These are phyloP conservation scores for Leucocoprinus birnbaumii DNA, from an alignment of 768 basidiomycete genomes.

Conservation along the genomic window DNA sequence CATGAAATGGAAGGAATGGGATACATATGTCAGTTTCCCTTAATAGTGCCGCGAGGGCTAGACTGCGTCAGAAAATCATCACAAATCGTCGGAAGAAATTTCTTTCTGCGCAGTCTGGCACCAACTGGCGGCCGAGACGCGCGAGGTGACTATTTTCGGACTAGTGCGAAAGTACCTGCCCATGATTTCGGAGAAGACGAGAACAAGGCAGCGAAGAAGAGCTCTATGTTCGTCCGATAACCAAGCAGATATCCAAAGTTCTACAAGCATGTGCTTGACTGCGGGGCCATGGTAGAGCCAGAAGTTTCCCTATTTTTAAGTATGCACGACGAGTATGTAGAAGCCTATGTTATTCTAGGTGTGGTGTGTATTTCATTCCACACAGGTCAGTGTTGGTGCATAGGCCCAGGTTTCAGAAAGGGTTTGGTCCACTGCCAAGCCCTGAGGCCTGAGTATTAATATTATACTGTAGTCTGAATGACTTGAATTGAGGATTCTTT, in stretches of 20 bases:
- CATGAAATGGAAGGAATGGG: background rate
- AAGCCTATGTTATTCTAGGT: background rate
- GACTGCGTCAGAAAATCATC: no score
- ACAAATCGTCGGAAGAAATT: no score
- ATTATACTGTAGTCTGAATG: background rate
- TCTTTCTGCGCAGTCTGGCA: no score
- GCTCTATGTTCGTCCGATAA: constrained; percentile 4
- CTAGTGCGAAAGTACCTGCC: background rate
- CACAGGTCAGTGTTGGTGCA: background rate
- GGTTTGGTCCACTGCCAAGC: no score
- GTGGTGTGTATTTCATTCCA: constrained; percentile 2
- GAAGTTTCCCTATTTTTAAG: constrained; percentile 3
- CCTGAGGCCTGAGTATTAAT: background rate
- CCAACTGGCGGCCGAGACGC: background rate
- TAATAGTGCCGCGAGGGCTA: no score
- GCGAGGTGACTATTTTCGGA: constrained; percentile 3
- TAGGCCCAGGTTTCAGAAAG: background rate
- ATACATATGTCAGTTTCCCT: background rate
- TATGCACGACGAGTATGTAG: background rate
- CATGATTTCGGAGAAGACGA: constrained; percentile 5
- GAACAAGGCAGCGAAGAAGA: background rate
- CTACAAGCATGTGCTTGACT: background rate
- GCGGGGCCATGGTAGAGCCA: background rate
- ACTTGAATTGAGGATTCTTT: background rate
- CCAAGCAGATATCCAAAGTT: background rate